Percentiles rank a stretch among this genome's conserved stretches.
phyloP scores from a whole-genome alignment of 2,329 filamentous ascomycete species.

The Endoconidiophora laricicola region DNA sequence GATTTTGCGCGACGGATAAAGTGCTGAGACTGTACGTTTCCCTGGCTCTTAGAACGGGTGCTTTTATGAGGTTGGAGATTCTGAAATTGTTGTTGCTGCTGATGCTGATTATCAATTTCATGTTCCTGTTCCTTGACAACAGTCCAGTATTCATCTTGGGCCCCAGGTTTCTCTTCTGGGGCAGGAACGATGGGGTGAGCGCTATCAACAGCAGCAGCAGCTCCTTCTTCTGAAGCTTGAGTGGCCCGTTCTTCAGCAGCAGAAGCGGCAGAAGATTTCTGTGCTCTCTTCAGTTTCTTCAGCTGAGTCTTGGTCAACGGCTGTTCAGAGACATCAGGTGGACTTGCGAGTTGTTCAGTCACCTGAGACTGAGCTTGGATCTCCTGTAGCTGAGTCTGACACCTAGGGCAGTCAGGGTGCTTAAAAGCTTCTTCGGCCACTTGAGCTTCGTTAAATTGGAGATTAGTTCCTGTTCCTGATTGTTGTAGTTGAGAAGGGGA shows the following conservation, averaged over 20 bases:
- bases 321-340: too few species aligned
- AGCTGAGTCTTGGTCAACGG: neutral
- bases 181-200: neutral
- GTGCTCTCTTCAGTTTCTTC: slow-evolving; percentile 3
- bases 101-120: neutral
- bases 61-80: neutral
- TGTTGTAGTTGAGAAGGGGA: neutral
- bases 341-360: neutral
- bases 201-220: neutral
- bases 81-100: neutral
- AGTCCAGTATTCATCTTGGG: slow-evolving; percentile 2
- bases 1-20: neutral
- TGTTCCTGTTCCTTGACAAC: neutral
- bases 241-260: too few species aligned
- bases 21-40: neutral
- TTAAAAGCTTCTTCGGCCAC: neutral
- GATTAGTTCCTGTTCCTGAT: slow-evolving; percentile 16
- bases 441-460: neutral
- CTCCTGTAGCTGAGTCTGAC: neutral
- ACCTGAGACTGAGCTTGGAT: neutral
- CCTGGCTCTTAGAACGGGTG: neutral
- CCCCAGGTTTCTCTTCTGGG: neutral
- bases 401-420: slow-evolving; percentile 3
- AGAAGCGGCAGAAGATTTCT: neutral
- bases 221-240: too few species aligned